Base-by-base conservation (phyloP, 768 basidiomycete genomes). In the Harrya chromipes region DNA sequence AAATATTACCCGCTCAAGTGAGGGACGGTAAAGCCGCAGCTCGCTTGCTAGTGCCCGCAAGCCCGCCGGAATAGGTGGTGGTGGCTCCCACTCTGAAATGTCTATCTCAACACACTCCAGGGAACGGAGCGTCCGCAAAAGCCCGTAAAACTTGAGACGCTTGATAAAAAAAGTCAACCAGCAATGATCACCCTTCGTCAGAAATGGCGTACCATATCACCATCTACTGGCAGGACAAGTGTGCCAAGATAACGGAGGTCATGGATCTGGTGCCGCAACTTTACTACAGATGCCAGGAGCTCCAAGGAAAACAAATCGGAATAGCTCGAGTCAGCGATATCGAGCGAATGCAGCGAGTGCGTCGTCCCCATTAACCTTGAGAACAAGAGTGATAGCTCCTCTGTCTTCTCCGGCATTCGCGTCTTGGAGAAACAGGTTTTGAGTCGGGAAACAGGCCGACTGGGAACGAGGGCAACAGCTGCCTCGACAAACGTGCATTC, bases 401-500 rank as follows among this genome's bases (percentile, higher is more conserved):
- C 66, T 27, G 73, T 72, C 67, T 83, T 84, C 38, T 77, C 79
- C 5, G 55, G 60, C 2, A 68, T 44, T 43, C 70, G 71, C n/a
- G 78, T 70, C 44, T 72, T 71, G 20, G 84, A 84, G 63, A 86
- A 83, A 59, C 84, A 85, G 6, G 84, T 84, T 65, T 86, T 86
- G 49, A 87, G 72, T 46, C 76, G 78, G 2, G 78, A 74, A 35
- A 87, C 65, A 7, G 84, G 83, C 3, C 84, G 74, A 11, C 72
- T 72, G 1, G 84, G 82, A 19, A 80, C 74, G 10, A 86, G 65
- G 14, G 73, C 73, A 42, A 72, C 71, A 4, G 80, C 84, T 1
- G 83, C 85, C 64, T 83, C 83, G 16, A 78, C 68, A 63, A 85
- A 85, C 2, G 84, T 84, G 64, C 85, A 86, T 65, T 85, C 82